A percentile compares a stretch with the other conserved stretches of the same genome.
These are phyloP conservation scores for Brassica rapa DNA, from an alignment of 345 rosid species.

Conservation along the genomic window DNA sequence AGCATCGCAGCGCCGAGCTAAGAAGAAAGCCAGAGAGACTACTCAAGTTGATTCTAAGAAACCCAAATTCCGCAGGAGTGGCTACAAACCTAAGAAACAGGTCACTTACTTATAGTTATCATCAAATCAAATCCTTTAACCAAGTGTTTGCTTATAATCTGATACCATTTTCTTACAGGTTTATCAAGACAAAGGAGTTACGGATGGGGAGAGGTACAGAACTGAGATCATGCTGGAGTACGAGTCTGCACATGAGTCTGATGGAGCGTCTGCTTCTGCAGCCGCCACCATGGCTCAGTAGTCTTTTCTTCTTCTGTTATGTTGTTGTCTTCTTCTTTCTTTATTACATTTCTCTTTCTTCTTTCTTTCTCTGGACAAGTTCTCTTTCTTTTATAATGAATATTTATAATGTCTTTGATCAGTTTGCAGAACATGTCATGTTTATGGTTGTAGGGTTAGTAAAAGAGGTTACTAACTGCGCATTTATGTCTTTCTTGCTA, in stretches of 20 bases:
- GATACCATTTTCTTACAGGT: background rate
- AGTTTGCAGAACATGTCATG: slow-evolving; percentile 18
- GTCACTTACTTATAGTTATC: background rate
- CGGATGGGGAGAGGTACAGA: slow-evolving; percentile 76
- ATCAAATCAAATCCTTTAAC: background rate
- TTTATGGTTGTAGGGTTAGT: slow-evolving; percentile 32
- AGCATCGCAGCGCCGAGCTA: background rate
- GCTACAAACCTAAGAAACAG: slow-evolving; percentile 7
- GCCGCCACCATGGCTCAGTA: slow-evolving; percentile 41
- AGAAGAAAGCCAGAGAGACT: background rate
- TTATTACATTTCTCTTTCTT: slow-evolving; percentile 19
- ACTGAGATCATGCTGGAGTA: slow-evolving; percentile 62
- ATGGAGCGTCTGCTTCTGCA: slow-evolving; percentile 59
- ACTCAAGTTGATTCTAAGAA: background rate
- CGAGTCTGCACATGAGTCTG: slow-evolving; percentile 44
- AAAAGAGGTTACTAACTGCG: slow-evolving; percentile 24
- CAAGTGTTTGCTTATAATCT: background rate
- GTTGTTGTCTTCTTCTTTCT: slow-evolving; percentile 13
- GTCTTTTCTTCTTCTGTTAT: slow-evolving; percentile 7
- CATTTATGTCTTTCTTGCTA: background rate
- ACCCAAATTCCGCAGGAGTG: background rate
- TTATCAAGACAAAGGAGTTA: slow-evolving; percentile 69
- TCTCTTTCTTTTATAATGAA: background rate
- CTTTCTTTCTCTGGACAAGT: slow-evolving; percentile 17
- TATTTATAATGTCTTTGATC: slow-evolving; percentile 13